Evolutionary conservation across 768 basidiomycete species (phyloP).

Genomic region (Phaeotremella skinneri): DNA sequence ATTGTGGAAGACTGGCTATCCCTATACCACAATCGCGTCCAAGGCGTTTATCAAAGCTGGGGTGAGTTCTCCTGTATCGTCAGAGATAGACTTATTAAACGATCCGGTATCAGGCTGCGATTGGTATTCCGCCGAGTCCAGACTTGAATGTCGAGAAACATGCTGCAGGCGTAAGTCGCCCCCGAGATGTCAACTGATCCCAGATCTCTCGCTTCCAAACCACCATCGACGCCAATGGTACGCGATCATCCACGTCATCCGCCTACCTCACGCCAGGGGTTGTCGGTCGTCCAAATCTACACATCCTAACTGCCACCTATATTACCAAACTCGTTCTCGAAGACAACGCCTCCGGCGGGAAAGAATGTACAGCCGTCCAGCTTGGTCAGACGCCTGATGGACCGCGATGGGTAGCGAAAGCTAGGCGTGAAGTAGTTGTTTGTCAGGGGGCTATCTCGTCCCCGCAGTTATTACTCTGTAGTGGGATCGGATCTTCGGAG

Average conservation of each 20-base stretch:
- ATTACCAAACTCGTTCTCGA: slow-evolving; percentile 14
- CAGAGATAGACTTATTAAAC: not conserved
- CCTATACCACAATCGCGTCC: slow-evolving; percentile 11
- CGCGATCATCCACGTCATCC: slow-evolving; percentile 23
- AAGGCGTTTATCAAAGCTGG: slow-evolving; percentile 12
- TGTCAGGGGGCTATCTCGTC: slow-evolving; percentile 14
- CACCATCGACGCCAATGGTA: slow-evolving; percentile 12
- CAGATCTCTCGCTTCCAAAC: slow-evolving; percentile 27
- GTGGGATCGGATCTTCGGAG: slow-evolving; percentile 13
- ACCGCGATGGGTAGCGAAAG: slow-evolving; percentile 9
- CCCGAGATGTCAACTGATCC: too few species aligned
- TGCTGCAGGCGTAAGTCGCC: slow-evolving; percentile 18
- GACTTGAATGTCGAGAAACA: slow-evolving; percentile 21
- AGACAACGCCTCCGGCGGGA: not conserved
- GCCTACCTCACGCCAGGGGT: slow-evolving; percentile 27
- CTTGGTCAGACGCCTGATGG: slow-evolving; percentile 13
- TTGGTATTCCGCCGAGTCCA: slow-evolving; percentile 13
- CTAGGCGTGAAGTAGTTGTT: slow-evolving; percentile 14
- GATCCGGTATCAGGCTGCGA: slow-evolving; percentile 2
- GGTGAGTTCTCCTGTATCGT: slow-evolving; percentile 1
- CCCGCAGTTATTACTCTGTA: slow-evolving; percentile 20
- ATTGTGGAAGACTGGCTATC: slow-evolving; percentile 13
- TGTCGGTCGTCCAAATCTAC: slow-evolving; percentile 20
- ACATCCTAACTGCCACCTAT: slow-evolving; percentile 23
- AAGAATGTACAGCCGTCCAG: slow-evolving; percentile 16